Percentiles rank a stretch among this genome's conserved stretches.
Evolutionary conservation across 176 grass and related monocot genomes (phyloP).

Genomic region (Lolium multiflorum): DNA sequence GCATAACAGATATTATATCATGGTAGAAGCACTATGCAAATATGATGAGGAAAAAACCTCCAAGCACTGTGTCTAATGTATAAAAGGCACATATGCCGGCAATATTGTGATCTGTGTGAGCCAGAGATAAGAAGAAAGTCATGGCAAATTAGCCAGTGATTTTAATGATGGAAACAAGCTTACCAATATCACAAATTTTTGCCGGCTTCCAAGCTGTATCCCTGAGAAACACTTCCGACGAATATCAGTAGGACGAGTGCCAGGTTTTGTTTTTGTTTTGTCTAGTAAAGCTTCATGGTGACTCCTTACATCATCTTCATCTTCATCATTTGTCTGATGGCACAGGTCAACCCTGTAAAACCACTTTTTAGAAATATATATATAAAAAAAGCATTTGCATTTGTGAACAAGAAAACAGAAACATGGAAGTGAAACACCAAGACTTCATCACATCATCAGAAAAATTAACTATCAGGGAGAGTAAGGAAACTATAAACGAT

Average conservation of each 20-base stretch:
- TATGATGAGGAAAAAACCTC: constrained; percentile 40
- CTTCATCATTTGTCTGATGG: constrained; percentile 96
- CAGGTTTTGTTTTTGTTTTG: constrained; percentile 67
- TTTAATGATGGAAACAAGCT: constrained; percentile 32
- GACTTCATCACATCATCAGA: constrained; percentile 12
- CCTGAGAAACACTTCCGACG: constrained; percentile 66
- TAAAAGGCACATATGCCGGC: constrained; percentile 39
- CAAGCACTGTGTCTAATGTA: constrained; percentile 18
- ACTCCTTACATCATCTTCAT: constrained; percentile 86
- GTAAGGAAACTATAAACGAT: constrained; percentile 26
- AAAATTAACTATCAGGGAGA: constrained; percentile 25
- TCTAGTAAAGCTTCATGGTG: constrained; percentile 86
- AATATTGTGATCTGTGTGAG: constrained; percentile 29
- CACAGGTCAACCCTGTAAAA: constrained; percentile 94
- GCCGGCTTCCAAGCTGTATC: constrained; percentile 87
- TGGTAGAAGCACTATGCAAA: constrained; percentile 38
- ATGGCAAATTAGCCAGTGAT: constrained; percentile 12
- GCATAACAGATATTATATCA: constrained; percentile 30
- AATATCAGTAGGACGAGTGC: constrained; percentile 51
- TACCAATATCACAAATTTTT: constrained; percentile 98
- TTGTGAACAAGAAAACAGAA: not conserved
- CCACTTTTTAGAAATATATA: constrained; percentile 37
- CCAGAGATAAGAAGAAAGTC: not conserved
- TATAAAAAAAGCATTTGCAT: constrained; percentile 35
- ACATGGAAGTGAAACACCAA: not conserved